Evolutionary conservation across 176 grass and related monocot genomes (phyloP).

Genomic region (Aegilops bicornis): DNA sequence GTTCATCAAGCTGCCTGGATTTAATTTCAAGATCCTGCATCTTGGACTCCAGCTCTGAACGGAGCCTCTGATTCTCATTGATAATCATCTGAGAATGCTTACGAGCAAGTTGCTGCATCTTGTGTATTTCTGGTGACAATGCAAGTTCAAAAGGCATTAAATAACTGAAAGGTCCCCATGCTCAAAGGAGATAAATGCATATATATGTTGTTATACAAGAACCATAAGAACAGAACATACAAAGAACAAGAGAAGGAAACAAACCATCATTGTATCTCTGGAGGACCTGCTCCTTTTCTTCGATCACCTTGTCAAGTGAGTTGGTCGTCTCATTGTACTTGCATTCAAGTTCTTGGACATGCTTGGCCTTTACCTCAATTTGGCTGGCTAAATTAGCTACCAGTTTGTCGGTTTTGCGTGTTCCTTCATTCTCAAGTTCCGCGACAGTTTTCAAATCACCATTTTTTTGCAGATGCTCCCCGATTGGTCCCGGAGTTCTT

Average conservation of each 20-base stretch:
- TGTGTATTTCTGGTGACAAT: conserved; percentile 48
- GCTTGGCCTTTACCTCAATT: conserved; percentile 45
- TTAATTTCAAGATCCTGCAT: conserved; percentile 42
- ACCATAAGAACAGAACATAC: not conserved
- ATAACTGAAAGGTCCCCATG: not conserved
- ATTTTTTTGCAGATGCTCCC: conserved; percentile 36
- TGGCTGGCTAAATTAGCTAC: conserved; percentile 42
- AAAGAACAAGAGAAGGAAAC: not conserved
- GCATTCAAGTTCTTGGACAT: conserved; percentile 40
- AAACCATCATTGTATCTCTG: conserved; percentile 39
- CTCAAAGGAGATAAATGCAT: not conserved
- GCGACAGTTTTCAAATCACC: conserved; percentile 49
- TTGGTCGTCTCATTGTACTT: conserved; percentile 45
- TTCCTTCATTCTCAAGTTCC: conserved; percentile 43
- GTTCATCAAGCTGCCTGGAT: conserved; percentile 13
- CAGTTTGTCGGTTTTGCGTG: conserved; percentile 43
- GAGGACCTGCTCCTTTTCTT: conserved; percentile 48
- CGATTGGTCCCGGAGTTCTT: conserved; percentile 34
- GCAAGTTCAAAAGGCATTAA: not conserved
- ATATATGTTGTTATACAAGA: not conserved
- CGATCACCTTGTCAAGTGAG: conserved; percentile 50
- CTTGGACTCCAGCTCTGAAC: conserved; percentile 51
- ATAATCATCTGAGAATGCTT: conserved; percentile 56
- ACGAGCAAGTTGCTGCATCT: conserved; percentile 62
- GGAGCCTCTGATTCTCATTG: conserved; percentile 52